Percentiles rank a stretch among this genome's conserved stretches.
Conservation (phyloP, 1,284 basidiomycete genomes). For the Ceratobasidium sp. region DNA sequence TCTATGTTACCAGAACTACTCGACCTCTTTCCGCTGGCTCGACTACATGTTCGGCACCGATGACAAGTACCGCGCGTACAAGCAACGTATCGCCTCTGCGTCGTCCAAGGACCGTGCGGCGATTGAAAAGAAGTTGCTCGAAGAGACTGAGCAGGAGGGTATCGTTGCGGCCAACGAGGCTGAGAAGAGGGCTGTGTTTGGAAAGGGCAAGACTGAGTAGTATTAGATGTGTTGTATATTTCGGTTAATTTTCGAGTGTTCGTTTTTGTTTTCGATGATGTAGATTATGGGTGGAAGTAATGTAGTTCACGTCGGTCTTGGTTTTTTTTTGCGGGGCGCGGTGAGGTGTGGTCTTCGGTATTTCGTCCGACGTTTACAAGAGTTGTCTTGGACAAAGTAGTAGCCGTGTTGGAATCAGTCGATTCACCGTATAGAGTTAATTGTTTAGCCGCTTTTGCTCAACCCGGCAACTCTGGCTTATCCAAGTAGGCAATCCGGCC, state of each 20-base stretch:
- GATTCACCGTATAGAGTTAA: too few species aligned
- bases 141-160: conserved; percentile 79
- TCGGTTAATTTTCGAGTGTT: too few species aligned
- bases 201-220: conserved; percentile 35
- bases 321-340: too few species aligned
- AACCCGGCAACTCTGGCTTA: too few species aligned
- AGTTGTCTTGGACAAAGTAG: too few species aligned
- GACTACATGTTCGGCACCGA: conserved; percentile 90
- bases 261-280: background rate
- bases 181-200: conserved; percentile 53
- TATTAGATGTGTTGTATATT: conserved; percentile 15
- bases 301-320: conserved; percentile 19
- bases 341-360: too few species aligned
- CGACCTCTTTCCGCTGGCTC: conserved; percentile 94
- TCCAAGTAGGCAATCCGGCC: too few species aligned
- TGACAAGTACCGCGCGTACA: conserved; percentile 84
- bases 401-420: too few species aligned
- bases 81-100: conserved; percentile 68
- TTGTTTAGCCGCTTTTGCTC: too few species aligned
- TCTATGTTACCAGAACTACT: conserved; percentile 74
- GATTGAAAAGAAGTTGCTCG: conserved; percentile 72
- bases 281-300: conserved; percentile 4
- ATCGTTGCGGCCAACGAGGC: conserved; percentile 77
- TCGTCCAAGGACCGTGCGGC: conserved; percentile 63
- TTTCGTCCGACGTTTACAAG: too few species aligned